Conservation (phyloP, 768 basidiomycete species). For the Leccinum disarticulatum region DNA sequence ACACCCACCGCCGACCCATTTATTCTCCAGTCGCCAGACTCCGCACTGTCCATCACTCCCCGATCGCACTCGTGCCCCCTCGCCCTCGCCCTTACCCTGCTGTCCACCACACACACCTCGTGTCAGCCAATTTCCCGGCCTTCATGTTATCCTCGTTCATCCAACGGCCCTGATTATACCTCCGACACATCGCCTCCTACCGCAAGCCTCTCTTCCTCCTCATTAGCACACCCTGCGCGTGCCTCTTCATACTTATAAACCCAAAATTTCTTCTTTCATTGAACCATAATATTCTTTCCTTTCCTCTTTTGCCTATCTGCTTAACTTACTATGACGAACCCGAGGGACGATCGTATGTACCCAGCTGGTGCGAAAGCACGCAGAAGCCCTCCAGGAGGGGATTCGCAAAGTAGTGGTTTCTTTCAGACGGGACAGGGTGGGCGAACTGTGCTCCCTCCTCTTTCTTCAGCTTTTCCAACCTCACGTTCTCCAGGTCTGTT, state of each 20-base stretch:
- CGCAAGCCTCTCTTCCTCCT: slow-evolving; percentile 34
- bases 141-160: slow-evolving; percentile 53
- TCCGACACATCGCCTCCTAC: slow-evolving; percentile 40
- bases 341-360: slow-evolving; percentile 72
- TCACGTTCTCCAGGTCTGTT: slow-evolving; percentile 90
- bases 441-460: slow-evolving; percentile 85
- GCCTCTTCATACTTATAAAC: slow-evolving; percentile 47
- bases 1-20: slow-evolving; percentile 32
- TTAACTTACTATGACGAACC: slow-evolving; percentile 65
- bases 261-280: slow-evolving; percentile 54
- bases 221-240: slow-evolving; percentile 45
- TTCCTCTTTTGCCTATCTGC: slow-evolving; percentile 57
- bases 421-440: slow-evolving; percentile 84
- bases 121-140: slow-evolving; percentile 39
- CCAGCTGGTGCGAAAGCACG: slow-evolving; percentile 61
- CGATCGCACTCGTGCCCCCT: slow-evolving; percentile 33
- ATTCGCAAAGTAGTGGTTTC: slow-evolving; percentile 61
- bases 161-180: slow-evolving; percentile 42
- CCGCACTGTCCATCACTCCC: slow-evolving; percentile 24
- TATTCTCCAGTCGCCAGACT: slow-evolving; percentile 29
- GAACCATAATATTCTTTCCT: slow-evolving; percentile 43
- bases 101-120: slow-evolving; percentile 48
- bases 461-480: slow-evolving; percentile 83
- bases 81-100: slow-evolving; percentile 38
- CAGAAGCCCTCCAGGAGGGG: slow-evolving; percentile 63